phyloP scores from a whole-genome alignment of 192 early-diverging fungal species.

The Coemansia sp. region DNA sequence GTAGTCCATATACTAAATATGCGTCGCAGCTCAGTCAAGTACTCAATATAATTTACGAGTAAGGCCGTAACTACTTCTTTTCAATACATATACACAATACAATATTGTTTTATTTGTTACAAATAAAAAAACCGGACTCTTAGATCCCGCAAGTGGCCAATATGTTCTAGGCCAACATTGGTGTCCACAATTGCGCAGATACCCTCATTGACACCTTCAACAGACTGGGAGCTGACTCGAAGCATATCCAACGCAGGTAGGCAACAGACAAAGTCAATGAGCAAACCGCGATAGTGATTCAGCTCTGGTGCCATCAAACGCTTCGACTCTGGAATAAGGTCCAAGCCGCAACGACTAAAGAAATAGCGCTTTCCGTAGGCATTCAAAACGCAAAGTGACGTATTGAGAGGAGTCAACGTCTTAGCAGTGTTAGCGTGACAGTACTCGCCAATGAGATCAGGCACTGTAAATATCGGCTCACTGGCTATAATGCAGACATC shows the following conservation, averaged over 20 bases:
- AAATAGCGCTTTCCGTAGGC: background rate
- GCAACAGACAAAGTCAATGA: background rate
- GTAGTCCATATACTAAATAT: too few species aligned
- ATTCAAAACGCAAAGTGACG: background rate
- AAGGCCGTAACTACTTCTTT: too few species aligned
- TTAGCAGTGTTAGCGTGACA: background rate
- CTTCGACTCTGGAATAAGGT: background rate
- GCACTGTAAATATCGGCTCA: background rate
- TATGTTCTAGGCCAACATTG: too few species aligned
- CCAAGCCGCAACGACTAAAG: fast-evolving
- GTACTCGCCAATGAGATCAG: background rate
- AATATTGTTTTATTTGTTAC: too few species aligned
- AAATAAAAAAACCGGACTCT: too few species aligned
- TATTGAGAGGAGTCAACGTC: background rate
- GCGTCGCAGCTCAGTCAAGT: too few species aligned
- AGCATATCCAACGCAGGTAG: background rate
- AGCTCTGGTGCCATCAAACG: background rate
- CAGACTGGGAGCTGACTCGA: background rate
- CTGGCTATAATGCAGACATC: background rate
- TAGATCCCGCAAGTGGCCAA: too few species aligned
- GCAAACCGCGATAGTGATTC: background rate
- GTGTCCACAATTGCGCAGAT: too few species aligned
- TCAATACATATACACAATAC: too few species aligned
- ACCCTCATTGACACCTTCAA: too few species aligned
- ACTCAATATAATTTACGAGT: too few species aligned